These are phyloP conservation scores for Eutrema heterophyllum DNA, from an alignment of 345 rosid species.

Conservation along the genomic window DNA sequence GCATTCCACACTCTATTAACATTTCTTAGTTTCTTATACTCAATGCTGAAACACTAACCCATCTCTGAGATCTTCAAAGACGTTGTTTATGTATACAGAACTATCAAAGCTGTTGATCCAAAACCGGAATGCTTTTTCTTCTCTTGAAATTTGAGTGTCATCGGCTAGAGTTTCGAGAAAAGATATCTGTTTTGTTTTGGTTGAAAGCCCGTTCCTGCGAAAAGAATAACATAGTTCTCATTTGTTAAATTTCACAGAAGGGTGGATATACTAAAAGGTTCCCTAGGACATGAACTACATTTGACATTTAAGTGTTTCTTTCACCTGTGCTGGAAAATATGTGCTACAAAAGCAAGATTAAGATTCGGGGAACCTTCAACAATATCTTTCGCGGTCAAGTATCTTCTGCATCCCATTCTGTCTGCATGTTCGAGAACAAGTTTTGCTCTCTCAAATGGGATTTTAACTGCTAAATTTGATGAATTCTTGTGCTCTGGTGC, in stretches of 20 bases:
- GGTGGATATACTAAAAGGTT: background rate
- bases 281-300: background rate
- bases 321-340: conserved; percentile 97
- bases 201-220: conserved; percentile 88
- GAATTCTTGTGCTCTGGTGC: conserved; percentile 81
- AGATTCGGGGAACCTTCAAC: conserved; percentile 97
- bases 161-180: conserved; percentile 74
- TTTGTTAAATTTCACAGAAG: conserved; percentile 3
- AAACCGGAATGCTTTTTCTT: conserved; percentile 92
- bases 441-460: conserved; percentile 65
- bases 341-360: conserved; percentile 97
- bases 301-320: background rate
- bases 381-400: conserved; percentile 89
- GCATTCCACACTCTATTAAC: background rate
- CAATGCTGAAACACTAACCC: conserved; percentile 49
- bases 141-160: conserved; percentile 86
- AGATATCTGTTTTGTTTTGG: conserved; percentile 75
- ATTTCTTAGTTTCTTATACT: background rate
- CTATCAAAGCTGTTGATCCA: conserved; percentile 96
- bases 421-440: conserved; percentile 95
- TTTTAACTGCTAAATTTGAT: conserved; percentile 51
- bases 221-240: background rate
- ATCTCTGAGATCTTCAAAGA: conserved; percentile 95
- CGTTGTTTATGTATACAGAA: conserved; percentile 66
- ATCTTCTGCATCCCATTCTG: conserved; percentile 96